Percentiles rank a stretch among this genome's conserved stretches.
phyloP scores from a whole-genome alignment of 2,329 filamentous ascomycete species.

The Pseudogymnoascus sp. region DNA sequence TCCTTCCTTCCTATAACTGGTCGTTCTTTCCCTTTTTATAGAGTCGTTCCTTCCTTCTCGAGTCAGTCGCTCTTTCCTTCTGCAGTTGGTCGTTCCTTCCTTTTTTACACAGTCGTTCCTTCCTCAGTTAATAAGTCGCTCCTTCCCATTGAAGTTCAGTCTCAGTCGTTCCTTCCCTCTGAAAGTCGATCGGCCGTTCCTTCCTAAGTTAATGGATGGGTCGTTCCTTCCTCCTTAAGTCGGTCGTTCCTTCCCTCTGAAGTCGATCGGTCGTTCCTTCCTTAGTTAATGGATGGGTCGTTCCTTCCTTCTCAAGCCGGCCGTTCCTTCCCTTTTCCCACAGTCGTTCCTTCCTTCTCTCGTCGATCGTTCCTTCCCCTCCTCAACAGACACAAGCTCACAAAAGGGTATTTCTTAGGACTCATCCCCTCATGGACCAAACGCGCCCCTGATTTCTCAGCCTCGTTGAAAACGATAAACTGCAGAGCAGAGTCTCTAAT shows the following conservation, averaged over 20 bases:
- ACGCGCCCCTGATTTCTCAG: slow-evolving; percentile 67
- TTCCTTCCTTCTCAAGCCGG: not conserved
- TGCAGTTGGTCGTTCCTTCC: not conserved
- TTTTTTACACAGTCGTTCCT: not conserved
- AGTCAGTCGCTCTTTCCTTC: not conserved
- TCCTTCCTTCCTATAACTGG: not conserved
- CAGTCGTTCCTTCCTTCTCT: not conserved
- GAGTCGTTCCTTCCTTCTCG: too few relatives aligned
- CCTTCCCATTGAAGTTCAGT: not conserved
- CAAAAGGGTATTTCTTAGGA: slow-evolving; percentile 33
- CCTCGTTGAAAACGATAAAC: slow-evolving; percentile 85
- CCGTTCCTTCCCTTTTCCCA: too few relatives aligned
- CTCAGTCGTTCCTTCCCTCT: not conserved
- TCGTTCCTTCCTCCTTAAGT: too few relatives aligned
- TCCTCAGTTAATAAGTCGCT: not conserved
- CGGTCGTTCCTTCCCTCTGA: too few relatives aligned
- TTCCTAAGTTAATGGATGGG: too few relatives aligned
- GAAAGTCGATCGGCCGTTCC: too few relatives aligned
- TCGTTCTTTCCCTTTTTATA: not conserved
- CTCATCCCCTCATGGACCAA: slow-evolving; percentile 92
- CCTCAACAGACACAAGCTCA: not conserved
- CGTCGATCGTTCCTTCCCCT: not conserved
- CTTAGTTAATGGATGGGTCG: not conserved
- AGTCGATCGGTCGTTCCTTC: not conserved
- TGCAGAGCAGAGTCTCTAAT: slow-evolving; percentile 83